Evolutionary conservation across 225 moss, liverwort and hornwort species (phyloP).

Genomic region (Pseudoscleropodium purum): DNA sequence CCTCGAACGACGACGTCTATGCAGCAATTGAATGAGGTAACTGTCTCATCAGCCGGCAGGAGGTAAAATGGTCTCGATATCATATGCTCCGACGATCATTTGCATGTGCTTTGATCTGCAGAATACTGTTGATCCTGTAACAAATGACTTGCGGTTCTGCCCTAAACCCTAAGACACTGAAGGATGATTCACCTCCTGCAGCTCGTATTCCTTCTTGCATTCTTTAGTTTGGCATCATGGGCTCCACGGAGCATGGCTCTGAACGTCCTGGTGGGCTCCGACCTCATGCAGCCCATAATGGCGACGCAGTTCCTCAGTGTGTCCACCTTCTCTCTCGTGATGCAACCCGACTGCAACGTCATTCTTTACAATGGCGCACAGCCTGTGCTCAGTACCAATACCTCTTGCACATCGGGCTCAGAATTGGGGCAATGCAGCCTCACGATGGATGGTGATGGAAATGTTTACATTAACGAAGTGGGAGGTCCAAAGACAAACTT

Average conservation of each 20-base stretch:
- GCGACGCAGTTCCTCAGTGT: conserved; percentile 11
- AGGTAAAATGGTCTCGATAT: background rate
- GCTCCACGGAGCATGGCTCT: background rate
- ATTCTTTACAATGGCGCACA: conserved; percentile 11
- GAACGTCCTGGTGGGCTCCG: conserved; percentile 10
- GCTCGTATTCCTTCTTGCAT: background rate
- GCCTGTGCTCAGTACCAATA: conserved; percentile 12
- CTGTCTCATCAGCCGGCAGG: background rate
- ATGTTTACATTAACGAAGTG: conserved; percentile 7
- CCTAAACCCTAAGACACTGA: background rate
- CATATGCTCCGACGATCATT: background rate
- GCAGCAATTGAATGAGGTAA: background rate
- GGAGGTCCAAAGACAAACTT: background rate
- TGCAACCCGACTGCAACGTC: conserved; percentile 30
- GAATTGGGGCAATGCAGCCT: background rate
- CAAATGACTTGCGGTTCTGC: background rate
- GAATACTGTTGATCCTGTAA: background rate
- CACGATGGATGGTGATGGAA: conserved; percentile 7
- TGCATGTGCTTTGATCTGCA: background rate
- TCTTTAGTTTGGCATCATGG: background rate
- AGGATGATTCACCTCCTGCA: conserved; percentile 2
- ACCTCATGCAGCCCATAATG: conserved; percentile 2
- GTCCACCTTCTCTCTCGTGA: conserved; percentile 11
- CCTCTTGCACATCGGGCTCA: conserved; percentile 4
- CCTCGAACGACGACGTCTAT: background rate